Conservation (phyloP, 257 asterid species). For the Nicotiana sylvestris region DNA sequence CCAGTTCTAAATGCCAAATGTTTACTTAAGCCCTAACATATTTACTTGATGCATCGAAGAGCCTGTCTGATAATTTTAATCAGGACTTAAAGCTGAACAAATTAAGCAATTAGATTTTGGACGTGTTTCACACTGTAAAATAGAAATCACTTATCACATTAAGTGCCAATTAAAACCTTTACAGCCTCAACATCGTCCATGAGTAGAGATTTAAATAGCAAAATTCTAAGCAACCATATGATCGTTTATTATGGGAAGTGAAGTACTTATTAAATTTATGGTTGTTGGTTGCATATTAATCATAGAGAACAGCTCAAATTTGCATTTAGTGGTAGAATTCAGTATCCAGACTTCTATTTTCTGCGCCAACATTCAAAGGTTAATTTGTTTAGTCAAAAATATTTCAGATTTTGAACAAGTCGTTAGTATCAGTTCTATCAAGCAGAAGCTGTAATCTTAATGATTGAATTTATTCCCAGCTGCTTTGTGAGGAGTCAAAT, state of each 20-base stretch:
- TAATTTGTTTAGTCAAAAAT: not conserved
- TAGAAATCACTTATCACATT: not conserved
- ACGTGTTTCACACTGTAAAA: not conserved
- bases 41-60: not conserved
- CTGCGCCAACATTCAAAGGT: not conserved
- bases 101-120: conserved; percentile 1
- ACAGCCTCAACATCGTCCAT: not conserved
- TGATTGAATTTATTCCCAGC: not conserved
- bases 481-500: not conserved
- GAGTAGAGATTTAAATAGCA: not conserved
- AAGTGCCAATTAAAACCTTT: not conserved
- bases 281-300: not conserved
- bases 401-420: not conserved
- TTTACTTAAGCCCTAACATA: not conserved
- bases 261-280: not conserved
- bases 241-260: not conserved
- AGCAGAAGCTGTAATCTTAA: not conserved
- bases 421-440: not conserved
- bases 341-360: not conserved
- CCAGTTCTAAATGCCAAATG: not conserved
- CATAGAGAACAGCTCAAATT: conserved; percentile 1
- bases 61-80: not conserved
- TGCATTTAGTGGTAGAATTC: not conserved
- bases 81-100: not conserved
- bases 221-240: not conserved